Percentiles rank a stretch among this genome's conserved stretches.
Evolutionary conservation across 2,329 filamentous ascomycete species (phyloP).

Genomic region (Aspergillus versicolor): DNA sequence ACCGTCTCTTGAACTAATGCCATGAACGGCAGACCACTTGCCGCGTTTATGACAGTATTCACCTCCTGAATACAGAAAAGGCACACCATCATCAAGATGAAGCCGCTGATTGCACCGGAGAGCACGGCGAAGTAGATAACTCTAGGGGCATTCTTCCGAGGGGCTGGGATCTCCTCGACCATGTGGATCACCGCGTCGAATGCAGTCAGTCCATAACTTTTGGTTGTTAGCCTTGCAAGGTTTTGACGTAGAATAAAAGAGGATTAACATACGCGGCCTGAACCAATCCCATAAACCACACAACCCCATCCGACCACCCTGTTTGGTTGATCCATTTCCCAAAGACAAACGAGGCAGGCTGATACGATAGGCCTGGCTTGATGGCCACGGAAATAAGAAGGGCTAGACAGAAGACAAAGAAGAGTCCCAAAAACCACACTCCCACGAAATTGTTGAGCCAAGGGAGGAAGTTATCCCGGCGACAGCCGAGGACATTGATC

Average conservation of each 20-base stretch:
- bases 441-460: slow-evolving; percentile 59
- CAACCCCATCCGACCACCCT: slow-evolving; percentile 55
- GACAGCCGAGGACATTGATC: slow-evolving; percentile 54
- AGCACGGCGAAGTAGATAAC: slow-evolving; percentile 56
- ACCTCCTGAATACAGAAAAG: slow-evolving; percentile 53
- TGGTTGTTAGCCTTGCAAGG: too few species aligned
- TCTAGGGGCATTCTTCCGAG: slow-evolving; percentile 52
- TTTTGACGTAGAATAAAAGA: too few species aligned
- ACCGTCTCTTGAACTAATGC: slow-evolving; percentile 45
- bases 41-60: slow-evolving; percentile 40
- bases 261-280: slow-evolving; percentile 44
- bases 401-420: slow-evolving; percentile 53
- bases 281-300: slow-evolving; percentile 58
- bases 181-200: slow-evolving; percentile 62
- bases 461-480: slow-evolving; percentile 49
- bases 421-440: slow-evolving; percentile 53
- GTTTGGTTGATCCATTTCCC: slow-evolving; percentile 52
- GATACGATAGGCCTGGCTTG: slow-evolving; percentile 46
- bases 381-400: slow-evolving; percentile 54
- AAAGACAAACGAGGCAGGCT: slow-evolving; percentile 54
- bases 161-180: slow-evolving; percentile 55
- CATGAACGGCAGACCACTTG: slow-evolving; percentile 48
- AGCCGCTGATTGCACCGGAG: slow-evolving; percentile 50
- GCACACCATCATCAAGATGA: slow-evolving; percentile 55
- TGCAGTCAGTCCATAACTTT: slow-evolving; percentile 52